Evolutionary conservation across 805 yeast species (phyloP), one percentile per base, ranked within the genome.

Genomic region (Candida morakotiae): DNA sequence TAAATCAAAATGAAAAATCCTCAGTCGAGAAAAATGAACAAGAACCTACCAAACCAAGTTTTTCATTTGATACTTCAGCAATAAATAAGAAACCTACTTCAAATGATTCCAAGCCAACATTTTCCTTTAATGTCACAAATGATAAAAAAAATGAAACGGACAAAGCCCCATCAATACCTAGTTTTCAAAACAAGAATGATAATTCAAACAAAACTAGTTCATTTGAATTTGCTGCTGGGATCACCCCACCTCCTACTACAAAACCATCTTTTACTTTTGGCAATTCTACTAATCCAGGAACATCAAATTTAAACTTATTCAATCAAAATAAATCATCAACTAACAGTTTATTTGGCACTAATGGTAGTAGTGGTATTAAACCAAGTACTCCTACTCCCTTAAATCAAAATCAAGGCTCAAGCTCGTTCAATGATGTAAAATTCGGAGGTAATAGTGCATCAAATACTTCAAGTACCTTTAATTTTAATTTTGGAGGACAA

Each of bases 151-250:
- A n/a, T n/a, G n/a, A n/a, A n/a, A n/a, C n/a, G n/a, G n/a, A n/a
- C n/a, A n/a, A n/a, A n/a, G n/a, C n/a, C n/a, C 15, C 29, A 6
- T n/a, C 28, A 13, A 33, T 11, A 16, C 8, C n/a, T 23, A 23
- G 4, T 23, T 4, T 7, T 8, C 11, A 8, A 16, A 23, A 31
- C 13, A 26, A 9, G 13, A 32, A 32, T 15, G 27, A 22, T 5
- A 31, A 32, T 13, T 3, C 32, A 8, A 28, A 21, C 15, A 35
- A 33, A 26, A 32, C 44, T 2, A 27, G 18, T 16, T 10, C 28
- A 3, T 44, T 44, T 22, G 18, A 41, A 30, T 44, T 44, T 39
- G 45, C 47, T 6, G 35, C 42, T 17, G 47, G 47, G 5, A 30
- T 35, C 2, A 18, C 32, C 9, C 33, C 42, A 5, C 20, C 36